Evolutionary conservation across 257 asterid genomes (phyloP).

Genomic region (Anisodus acutangulus): DNA sequence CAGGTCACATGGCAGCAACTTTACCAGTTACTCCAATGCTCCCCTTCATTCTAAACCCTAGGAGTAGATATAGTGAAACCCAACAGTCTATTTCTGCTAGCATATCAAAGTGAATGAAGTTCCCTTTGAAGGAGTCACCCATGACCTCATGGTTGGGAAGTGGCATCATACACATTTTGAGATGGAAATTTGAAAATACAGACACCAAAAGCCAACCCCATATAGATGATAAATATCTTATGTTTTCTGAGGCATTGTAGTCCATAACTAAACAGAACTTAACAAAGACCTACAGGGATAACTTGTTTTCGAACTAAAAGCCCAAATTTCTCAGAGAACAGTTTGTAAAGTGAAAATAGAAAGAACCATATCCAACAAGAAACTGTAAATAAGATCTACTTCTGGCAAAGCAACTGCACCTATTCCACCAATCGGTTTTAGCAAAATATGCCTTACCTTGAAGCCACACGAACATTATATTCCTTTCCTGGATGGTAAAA

Average conservation of each 20-base stretch:
- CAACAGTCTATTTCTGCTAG: not conserved
- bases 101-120: not conserved
- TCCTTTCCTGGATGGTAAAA: conserved; percentile 83
- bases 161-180: not conserved
- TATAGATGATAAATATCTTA: not conserved
- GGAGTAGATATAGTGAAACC: conserved; percentile 4
- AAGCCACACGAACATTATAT: conserved; percentile 83
- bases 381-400: not conserved
- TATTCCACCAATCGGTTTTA: too few species aligned
- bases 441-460: conserved; percentile 51
- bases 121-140: not conserved
- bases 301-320: not conserved
- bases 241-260: not conserved
- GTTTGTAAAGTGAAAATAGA: not conserved
- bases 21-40: too few species aligned
- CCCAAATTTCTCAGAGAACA: not conserved
- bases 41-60: not conserved
- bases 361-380: not conserved
- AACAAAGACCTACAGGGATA: not conserved
- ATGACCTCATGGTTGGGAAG: not conserved
- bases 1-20: too few species aligned
- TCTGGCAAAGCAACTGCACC: conserved; percentile 10
- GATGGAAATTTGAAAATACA: not conserved
- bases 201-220: conserved; percentile 5
- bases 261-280: not conserved